Percentiles rank a stretch among this genome's conserved stretches.
phyloP scores from a whole-genome alignment of 2,329 filamentous ascomycete species.

The Scolecobasidium constrictum region DNA sequence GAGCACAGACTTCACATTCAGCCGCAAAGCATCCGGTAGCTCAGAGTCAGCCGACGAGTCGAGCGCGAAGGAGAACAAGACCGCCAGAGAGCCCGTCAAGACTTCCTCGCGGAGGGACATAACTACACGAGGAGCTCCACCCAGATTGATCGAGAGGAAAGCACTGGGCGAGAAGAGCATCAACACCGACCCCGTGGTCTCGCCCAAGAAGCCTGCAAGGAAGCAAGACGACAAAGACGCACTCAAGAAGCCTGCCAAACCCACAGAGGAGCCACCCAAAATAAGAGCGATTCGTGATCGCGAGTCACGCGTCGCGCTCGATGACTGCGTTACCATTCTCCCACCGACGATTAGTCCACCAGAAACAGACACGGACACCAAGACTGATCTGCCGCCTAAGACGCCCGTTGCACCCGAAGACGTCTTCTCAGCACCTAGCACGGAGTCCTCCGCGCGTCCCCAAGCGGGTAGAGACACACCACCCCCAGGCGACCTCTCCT shows the following conservation, averaged over 20 bases:
- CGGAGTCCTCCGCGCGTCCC: constrained; percentile 26
- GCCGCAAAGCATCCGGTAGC: constrained; percentile 20
- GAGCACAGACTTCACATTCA: constrained; percentile 36
- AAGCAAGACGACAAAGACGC: constrained; percentile 4
- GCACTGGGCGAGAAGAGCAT: constrained; percentile 27
- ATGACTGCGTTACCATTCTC: too few species aligned
- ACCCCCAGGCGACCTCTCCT: constrained; percentile 27
- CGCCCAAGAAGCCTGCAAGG: constrained; percentile 26
- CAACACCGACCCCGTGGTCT: constrained; percentile 35
- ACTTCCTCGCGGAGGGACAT: not conserved
- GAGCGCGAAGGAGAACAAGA: not conserved
- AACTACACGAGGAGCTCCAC: constrained; percentile 2
- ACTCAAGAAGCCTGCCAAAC: not conserved
- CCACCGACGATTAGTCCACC: constrained; percentile 1
- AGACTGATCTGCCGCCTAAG: constrained; percentile 23
- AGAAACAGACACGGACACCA: constrained; percentile 1
- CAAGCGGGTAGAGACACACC: constrained; percentile 30
- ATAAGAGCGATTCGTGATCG: not conserved
- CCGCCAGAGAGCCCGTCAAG: constrained; percentile 1
- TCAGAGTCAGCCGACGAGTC: not conserved
- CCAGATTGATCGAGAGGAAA: constrained; percentile 10
- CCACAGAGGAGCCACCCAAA: constrained; percentile 5
- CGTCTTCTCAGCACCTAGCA: constrained; percentile 33
- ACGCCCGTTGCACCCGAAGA: constrained; percentile 24
- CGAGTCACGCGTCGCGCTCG: not conserved